These are phyloP conservation scores for Digitaria exilis DNA, from an alignment of 202 grass and related monocot species.

Conservation along the genomic window DNA sequence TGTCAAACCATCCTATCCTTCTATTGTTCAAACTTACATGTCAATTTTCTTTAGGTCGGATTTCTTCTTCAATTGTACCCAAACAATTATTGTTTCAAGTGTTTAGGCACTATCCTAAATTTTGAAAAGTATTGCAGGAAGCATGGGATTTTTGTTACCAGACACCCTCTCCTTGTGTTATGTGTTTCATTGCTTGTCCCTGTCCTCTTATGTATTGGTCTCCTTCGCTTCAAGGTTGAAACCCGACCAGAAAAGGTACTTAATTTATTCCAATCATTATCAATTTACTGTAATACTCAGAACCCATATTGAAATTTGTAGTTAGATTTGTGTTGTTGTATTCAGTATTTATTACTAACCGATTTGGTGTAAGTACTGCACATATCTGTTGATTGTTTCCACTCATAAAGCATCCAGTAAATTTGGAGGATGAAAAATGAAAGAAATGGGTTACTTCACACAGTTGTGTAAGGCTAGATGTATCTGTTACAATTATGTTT, in stretches of 20 bases:
- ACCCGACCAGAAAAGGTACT: conserved; percentile 85
- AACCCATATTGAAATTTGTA: neutral
- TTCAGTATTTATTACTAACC: neutral
- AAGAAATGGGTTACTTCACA: neutral
- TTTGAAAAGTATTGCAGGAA: conserved; percentile 65
- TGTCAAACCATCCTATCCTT: conserved; percentile 48
- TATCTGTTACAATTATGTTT: neutral
- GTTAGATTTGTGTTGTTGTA: conserved; percentile 21
- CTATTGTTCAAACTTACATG: conserved; percentile 86
- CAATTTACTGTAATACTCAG: conserved; percentile 17
- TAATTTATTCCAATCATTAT: conserved; percentile 7
- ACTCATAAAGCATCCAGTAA: conserved; percentile 10
- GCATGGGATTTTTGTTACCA: conserved; percentile 81
- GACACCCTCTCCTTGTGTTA: conserved; percentile 79
- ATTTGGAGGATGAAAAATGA: conserved; percentile 17
- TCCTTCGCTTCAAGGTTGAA: conserved; percentile 93
- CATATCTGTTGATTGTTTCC: neutral
- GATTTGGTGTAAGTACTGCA: neutral
- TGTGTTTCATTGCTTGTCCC: conserved; percentile 76
- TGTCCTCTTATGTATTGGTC: conserved; percentile 78
- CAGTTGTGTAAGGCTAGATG: neutral
- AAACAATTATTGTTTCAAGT: conserved; percentile 37
- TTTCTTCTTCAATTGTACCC: conserved; percentile 34
- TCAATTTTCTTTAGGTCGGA: conserved; percentile 83
- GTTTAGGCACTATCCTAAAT: conserved; percentile 43